Conservation (phyloP, 1,284 basidiomycete genomes). For the Melanopsichium pennsylvanicum region DNA sequence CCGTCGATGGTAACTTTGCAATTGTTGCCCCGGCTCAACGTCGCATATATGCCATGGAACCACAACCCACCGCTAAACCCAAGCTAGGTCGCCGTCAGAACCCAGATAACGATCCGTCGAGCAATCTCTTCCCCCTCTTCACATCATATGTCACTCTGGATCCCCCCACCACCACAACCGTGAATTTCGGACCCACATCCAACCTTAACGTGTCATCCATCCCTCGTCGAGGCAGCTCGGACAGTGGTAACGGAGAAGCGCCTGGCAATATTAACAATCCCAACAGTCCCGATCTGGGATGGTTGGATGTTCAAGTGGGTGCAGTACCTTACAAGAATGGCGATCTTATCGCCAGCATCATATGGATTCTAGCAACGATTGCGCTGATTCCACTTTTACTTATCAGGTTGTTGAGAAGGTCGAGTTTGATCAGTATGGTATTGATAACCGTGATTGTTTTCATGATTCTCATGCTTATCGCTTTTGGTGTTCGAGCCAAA, state of each 20-base stretch:
- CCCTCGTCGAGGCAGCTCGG: slow-evolving; percentile 11
- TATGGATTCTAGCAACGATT: slow-evolving; percentile 47
- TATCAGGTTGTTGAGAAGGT: slow-evolving; percentile 40
- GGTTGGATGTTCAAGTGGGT: slow-evolving; percentile 49
- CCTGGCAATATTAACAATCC: slow-evolving; percentile 47
- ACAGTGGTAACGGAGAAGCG: slow-evolving; percentile 41
- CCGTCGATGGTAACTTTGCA: not conserved
- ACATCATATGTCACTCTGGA: slow-evolving; percentile 28
- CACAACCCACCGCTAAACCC: slow-evolving; percentile 14
- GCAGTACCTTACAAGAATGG: slow-evolving; percentile 51
- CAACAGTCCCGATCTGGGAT: slow-evolving; percentile 46
- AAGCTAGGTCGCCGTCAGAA: slow-evolving; percentile 13
- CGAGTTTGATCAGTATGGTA: slow-evolving; percentile 48
- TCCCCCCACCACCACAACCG: slow-evolving; percentile 17
- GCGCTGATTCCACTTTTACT: slow-evolving; percentile 44
- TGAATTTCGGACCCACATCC: slow-evolving; percentile 37
- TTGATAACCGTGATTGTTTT: slow-evolving; percentile 42
- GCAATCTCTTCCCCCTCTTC: slow-evolving; percentile 41
- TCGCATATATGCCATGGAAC: not conserved
- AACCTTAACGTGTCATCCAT: slow-evolving; percentile 27
- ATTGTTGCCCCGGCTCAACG: not conserved
- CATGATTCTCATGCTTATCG: slow-evolving; percentile 37
- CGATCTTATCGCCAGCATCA: slow-evolving; percentile 45
- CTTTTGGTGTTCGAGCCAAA: slow-evolving; percentile 42
- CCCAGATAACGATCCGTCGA: not conserved